Evolutionary conservation across 495 filamentous ascomycete genomes (phyloP).

Genomic region (Podospora didyma): DNA sequence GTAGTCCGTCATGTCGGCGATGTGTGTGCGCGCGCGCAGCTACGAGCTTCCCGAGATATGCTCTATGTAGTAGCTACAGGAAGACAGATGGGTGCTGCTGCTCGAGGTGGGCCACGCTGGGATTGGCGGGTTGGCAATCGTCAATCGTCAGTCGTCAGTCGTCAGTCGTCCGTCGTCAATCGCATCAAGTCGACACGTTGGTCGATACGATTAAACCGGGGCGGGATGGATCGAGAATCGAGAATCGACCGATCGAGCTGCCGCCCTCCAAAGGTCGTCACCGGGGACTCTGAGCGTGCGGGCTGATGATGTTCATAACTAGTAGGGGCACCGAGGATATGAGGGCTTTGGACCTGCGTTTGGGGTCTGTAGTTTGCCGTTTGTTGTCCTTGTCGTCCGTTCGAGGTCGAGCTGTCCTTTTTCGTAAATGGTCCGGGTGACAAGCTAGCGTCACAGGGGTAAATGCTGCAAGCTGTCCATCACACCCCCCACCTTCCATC

Average conservation of each 20-base stretch:
- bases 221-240: no score
- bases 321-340: neutral
- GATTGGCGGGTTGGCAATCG: neutral
- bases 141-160: neutral
- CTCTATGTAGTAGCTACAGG: no score
- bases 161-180: no score
- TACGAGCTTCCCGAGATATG: no score
- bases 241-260: neutral
- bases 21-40: no score
- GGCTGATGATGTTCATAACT: neutral
- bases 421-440: slow-evolving; percentile 2
- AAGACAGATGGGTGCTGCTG: neutral
- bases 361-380: no score
- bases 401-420: slow-evolving; percentile 27
- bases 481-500: neutral
- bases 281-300: slow-evolving; percentile 1
- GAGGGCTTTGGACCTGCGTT: neutral
- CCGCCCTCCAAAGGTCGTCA: neutral
- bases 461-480: neutral
- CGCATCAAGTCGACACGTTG: no score
- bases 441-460: neutral
- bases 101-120: neutral
- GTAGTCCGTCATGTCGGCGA: slow-evolving; percentile 63
- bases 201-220: no score
- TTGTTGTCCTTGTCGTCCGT: slow-evolving; percentile 4